Base-by-base conservation (phyloP, 495 filamentous ascomycete species). In the Filosporella fistucella region DNA sequence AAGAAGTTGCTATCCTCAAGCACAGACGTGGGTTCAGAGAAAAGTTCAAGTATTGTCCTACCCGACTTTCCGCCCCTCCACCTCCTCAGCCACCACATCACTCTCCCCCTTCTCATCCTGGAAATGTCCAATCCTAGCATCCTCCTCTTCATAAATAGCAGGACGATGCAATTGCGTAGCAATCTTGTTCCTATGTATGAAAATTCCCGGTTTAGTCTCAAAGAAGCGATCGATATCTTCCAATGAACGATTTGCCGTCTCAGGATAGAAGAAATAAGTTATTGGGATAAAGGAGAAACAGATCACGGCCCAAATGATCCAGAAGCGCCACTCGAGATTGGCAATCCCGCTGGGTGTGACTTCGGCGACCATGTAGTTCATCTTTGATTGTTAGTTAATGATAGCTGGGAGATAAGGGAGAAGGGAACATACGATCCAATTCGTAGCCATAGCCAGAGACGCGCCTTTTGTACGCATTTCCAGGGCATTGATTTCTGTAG, bases 191-290 rank as follows among this genome's bases (percentile, higher is more conserved):
- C 71, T 77, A 49, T 75, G 77, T 38, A 63, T 58, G 50, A 46
- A 59, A 52, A 69, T 75, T 17, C 69, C 72, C 14, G 45, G 45
- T 21, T 42, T 49, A 4, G 35, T 40, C 34, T 49, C 81, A 49
- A n/a, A n/a, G n/a, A n/a, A n/a, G n/a, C n/a, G n/a, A 30, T 89
- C 86, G 41, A 89, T 87, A 59, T 88, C 85, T 56, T 90, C 86
- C 20, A 90, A 71, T 36, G 72, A 78, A 41, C 85, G 78, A 34
- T 72, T 65, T 0, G 78, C 76, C 2, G 82, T 87, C 68, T 87
- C 84, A 4, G 85, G 83, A 62, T 85, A 87, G 67, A 84, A 85
- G 64, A 87, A 78, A 64, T 74, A 87, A 62, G 88, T 82, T 46
- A 83, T 63, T 0, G 77, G 77, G 0, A 84, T 73, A 66, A 86